Percentiles rank a stretch among this genome's conserved stretches.
Evolutionary conservation across 2,329 filamentous ascomycete genomes (phyloP).

Genomic region (Fusarium subglutinans): DNA sequence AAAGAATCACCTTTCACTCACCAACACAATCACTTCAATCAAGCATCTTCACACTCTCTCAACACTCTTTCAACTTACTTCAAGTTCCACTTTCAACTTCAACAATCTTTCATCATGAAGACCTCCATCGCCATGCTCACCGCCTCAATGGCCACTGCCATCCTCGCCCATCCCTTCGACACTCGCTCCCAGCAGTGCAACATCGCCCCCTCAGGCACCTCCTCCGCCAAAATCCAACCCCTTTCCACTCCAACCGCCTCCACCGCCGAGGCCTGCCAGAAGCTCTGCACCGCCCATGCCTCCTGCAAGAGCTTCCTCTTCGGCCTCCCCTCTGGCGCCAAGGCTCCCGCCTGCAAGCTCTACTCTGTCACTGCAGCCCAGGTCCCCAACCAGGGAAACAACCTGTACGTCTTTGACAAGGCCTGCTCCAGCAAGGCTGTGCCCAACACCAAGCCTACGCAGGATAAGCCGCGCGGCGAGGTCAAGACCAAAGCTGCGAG

Average conservation of each 20-base stretch:
- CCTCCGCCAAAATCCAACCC: slow-evolving; percentile 3
- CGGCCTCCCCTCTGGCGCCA: not conserved
- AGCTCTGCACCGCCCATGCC: not conserved
- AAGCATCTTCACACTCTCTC: not conserved
- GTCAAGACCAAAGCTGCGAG: not conserved
- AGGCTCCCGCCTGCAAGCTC: not conserved
- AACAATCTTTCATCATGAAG: slow-evolving; percentile 21
- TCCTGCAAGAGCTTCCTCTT: slow-evolving; percentile 20
- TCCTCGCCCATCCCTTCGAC: slow-evolving; percentile 13
- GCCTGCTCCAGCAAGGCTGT: not conserved
- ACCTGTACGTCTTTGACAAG: slow-evolving; percentile 10
- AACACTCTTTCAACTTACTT: not conserved
- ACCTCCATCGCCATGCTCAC: slow-evolving; percentile 21
- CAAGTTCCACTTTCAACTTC: not conserved
- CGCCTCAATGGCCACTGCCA: slow-evolving; percentile 20
- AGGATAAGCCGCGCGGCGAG: not conserved
- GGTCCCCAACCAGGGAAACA: not conserved
- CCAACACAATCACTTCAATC: not conserved
- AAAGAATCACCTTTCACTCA: not conserved
- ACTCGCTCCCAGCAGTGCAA: slow-evolving; percentile 25
- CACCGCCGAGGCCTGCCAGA: not conserved
- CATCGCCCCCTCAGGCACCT: slow-evolving; percentile 5
- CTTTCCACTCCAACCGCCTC: not conserved
- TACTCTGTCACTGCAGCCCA: not conserved
- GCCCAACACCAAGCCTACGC: slow-evolving; percentile 7